These are phyloP conservation scores for Ogataea glucozyma DNA, from an alignment of 805 yeast genomes.

Conservation along the genomic window DNA sequence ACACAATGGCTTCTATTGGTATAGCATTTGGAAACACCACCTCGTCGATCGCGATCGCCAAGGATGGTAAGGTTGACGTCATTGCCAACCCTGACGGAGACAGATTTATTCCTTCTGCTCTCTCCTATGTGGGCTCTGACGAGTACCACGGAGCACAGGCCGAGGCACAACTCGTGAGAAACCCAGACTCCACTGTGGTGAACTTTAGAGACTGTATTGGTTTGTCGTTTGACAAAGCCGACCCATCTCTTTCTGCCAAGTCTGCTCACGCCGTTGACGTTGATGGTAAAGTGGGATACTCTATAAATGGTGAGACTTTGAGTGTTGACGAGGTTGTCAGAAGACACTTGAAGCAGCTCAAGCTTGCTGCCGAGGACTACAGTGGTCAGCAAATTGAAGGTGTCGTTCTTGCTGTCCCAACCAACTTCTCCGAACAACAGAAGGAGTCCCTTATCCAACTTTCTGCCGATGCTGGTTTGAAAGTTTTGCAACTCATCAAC, in stretches of 20 bases:
- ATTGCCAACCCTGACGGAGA: constrained; percentile 99
- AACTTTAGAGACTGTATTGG: constrained; percentile 95
- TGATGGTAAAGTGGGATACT: constrained; percentile 68
- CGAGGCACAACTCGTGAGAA: constrained; percentile 85
- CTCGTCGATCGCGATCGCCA: constrained; percentile 88
- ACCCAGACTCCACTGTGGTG: constrained; percentile 80
- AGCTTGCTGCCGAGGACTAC: constrained; percentile 89
- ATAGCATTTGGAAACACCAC: constrained; percentile 95
- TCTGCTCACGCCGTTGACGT: constrained; percentile 69
- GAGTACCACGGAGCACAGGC: constrained; percentile 99
- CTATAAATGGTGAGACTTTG: constrained; percentile 56
- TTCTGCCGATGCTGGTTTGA: constrained; percentile 70
- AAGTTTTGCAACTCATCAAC: constrained; percentile 81
- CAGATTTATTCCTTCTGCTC: constrained; percentile 90
- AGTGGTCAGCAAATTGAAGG: constrained; percentile 80
- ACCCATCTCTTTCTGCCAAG: constrained; percentile 59
- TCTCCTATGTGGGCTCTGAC: constrained; percentile 89
- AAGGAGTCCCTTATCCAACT: constrained; percentile 60
- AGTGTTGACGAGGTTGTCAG: constrained; percentile 76
- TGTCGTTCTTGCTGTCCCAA: constrained; percentile 87
- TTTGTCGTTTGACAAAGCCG: constrained; percentile 65
- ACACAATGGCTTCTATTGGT: constrained; percentile 70
- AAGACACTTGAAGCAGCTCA: constrained; percentile 81
- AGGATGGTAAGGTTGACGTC: constrained; percentile 92
- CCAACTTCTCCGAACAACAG: constrained; percentile 78